A percentile compares a stretch with the other conserved stretches of the same genome.
These are phyloP conservation scores for Ceratobasidium sp. DNA, from an alignment of 1,284 basidiomycete genomes.

Conservation along the genomic window DNA sequence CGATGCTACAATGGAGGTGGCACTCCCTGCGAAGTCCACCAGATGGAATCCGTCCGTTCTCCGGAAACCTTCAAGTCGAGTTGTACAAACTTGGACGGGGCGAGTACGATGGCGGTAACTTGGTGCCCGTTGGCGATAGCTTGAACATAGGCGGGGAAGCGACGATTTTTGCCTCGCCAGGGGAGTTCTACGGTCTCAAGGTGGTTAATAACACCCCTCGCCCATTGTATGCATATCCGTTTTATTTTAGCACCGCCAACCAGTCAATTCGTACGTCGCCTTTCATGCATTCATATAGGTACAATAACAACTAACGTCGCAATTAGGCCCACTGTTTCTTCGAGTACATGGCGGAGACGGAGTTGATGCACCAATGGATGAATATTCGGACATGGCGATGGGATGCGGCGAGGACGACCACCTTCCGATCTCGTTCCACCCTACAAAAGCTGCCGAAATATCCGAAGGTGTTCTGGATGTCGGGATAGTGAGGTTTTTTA, in stretches of 20 bases:
- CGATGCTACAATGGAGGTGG: background rate
- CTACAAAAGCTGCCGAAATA: no score
- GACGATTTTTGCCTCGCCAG: background rate
- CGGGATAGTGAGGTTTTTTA: no score
- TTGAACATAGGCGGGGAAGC: background rate
- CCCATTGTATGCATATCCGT: constrained; percentile 6
- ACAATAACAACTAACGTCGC: no score
- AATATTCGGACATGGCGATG: no score
- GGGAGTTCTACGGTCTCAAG: background rate
- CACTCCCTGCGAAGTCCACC: background rate
- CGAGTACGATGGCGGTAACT: background rate
- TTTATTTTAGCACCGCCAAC: background rate
- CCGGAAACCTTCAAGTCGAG: background rate
- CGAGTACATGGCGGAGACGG: no score
- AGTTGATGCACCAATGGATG: no score
- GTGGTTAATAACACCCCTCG: background rate
- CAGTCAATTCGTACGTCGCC: background rate
- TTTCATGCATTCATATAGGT: no score
- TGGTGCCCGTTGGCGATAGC: background rate
- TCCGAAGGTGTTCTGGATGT: no score
- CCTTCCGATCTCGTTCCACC: no score
- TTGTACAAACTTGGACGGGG: background rate
- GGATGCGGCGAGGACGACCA: no score
- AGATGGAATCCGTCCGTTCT: background rate
- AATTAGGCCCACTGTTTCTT: no score